Conservation (phyloP, 164 flowering plant genomes). For the Liriodendron chinense region DNA sequence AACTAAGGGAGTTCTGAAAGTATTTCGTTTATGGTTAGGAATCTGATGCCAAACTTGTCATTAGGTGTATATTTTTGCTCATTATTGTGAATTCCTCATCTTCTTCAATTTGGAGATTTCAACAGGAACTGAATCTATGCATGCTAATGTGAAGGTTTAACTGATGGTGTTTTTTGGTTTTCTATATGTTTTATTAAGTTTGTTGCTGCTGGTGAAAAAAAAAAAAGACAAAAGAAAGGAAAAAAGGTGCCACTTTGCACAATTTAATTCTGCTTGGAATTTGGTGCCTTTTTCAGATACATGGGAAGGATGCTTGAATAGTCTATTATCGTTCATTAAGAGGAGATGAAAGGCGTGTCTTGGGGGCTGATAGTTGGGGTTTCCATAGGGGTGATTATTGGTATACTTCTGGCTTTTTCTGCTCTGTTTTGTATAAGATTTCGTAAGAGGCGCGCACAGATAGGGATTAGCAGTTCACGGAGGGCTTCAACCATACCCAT, state of each 20-base stretch:
- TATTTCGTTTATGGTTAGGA: background rate
- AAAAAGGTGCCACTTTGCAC: background rate
- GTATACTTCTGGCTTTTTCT: conserved; percentile 65
- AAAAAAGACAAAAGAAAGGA: background rate
- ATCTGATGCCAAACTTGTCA: background rate
- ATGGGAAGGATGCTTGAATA: background rate
- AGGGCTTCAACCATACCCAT: conserved; percentile 78
- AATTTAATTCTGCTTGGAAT: background rate
- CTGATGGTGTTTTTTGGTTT: background rate
- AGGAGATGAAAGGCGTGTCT: conserved; percentile 68
- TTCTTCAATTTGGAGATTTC: background rate
- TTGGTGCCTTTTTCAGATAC: background rate
- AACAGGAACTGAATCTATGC: background rate
- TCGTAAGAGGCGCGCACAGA: conserved; percentile 71
- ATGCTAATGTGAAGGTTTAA: background rate
- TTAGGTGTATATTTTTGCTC: background rate
- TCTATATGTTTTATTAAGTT: background rate
- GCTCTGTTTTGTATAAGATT: conserved; percentile 65
- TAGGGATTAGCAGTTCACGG: conserved; percentile 83
- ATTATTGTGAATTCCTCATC: background rate
- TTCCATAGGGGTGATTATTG: conserved; percentile 87
- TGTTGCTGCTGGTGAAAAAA: background rate
- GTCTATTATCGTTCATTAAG: background rate
- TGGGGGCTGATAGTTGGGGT: conserved; percentile 82
- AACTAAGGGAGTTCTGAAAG: background rate